phyloP scores from a whole-genome alignment of 108 stramenopile genomes.

The Epithemia pelagica region DNA sequence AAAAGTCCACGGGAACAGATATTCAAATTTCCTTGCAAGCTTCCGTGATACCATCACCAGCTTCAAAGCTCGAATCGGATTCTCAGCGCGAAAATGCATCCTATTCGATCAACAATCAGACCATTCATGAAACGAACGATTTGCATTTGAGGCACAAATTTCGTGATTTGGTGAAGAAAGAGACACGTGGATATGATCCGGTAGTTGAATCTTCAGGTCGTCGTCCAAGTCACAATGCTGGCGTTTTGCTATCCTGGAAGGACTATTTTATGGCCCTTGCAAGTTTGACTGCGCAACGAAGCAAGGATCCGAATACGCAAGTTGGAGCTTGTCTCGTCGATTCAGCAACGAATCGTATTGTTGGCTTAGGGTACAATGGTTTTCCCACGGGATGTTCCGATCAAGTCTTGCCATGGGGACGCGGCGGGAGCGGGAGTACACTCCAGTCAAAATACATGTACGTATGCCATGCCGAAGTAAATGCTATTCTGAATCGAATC shows the following conservation, averaged over 20 bases:
- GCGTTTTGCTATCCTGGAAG: slow-evolving; percentile 84
- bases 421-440: slow-evolving; percentile 6
- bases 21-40: background rate
- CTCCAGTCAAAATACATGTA: slow-evolving; percentile 95
- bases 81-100: slow-evolving; percentile 1
- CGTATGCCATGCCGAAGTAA: slow-evolving; percentile 97
- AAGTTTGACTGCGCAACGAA: slow-evolving; percentile 88
- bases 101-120: background rate
- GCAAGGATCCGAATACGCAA: slow-evolving; percentile 96
- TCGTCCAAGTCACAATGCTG: background rate
- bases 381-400: slow-evolving; percentile 93
- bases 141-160: background rate
- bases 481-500: slow-evolving; percentile 96
- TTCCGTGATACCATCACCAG: background rate
- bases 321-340: slow-evolving; percentile 89
- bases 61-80: background rate
- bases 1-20: background rate
- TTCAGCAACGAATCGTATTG: slow-evolving; percentile 52
- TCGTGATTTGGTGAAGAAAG: background rate
- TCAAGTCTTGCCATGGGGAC: slow-evolving; percentile 89
- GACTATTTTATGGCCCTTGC: slow-evolving; percentile 93
- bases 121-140: background rate
- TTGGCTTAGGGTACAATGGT: slow-evolving; percentile 97
- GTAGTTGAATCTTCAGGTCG: slow-evolving; percentile 14
- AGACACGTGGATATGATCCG: background rate